These are phyloP conservation scores for Globisporangium paddicum DNA, from an alignment of 352 stramenopile species.

Conservation along the genomic window DNA sequence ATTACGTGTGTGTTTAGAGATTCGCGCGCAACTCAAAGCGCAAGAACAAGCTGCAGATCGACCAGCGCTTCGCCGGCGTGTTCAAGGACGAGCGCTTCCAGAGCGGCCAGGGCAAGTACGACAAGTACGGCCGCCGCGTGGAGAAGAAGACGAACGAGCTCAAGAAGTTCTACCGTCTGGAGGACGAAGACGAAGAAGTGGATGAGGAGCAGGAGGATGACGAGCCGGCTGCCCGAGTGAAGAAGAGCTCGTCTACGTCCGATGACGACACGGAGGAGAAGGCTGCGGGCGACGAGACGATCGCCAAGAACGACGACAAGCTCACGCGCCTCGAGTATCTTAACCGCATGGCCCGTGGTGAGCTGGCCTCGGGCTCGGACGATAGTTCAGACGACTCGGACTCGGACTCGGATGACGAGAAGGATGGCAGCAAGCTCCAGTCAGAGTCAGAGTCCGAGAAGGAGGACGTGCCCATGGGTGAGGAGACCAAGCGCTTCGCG, in stretches of 20 bases:
- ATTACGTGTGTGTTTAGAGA: conserved; percentile 25
- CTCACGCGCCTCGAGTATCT: conserved; percentile 80
- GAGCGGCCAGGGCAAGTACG: conserved; percentile 78
- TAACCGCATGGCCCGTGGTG: conserved; percentile 82
- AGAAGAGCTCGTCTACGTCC: conserved; percentile 12
- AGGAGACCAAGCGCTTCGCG: conserved; percentile 88
- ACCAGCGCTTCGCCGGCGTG: conserved; percentile 66
- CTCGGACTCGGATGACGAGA: conserved; percentile 38
- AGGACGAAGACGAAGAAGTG: conserved; percentile 44
- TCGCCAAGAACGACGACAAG: conserved; percentile 46
- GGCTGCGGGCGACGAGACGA: conserved; percentile 17
- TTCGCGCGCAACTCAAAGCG: conserved; percentile 77
- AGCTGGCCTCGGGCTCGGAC: conserved; percentile 59
- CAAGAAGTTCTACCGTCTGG: conserved; percentile 78
- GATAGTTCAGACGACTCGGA: conserved; percentile 14
- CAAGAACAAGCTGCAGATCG: conserved; percentile 82
- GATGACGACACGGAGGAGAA: conserved; percentile 19
- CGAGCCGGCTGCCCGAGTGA: conserved; percentile 14
- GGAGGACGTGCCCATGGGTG: conserved; percentile 78
- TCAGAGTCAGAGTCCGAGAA: conserved; percentile 40
- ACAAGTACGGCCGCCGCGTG: conserved; percentile 85
- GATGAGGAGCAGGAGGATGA: conserved; percentile 23
- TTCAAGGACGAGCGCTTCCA: conserved; percentile 80
- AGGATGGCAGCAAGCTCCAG: conserved; percentile 26
- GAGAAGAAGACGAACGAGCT: conserved; percentile 73